phyloP scores from a whole-genome alignment of 2,329 filamentous ascomycete genomes.

The Pestalotiopsis sp. region DNA sequence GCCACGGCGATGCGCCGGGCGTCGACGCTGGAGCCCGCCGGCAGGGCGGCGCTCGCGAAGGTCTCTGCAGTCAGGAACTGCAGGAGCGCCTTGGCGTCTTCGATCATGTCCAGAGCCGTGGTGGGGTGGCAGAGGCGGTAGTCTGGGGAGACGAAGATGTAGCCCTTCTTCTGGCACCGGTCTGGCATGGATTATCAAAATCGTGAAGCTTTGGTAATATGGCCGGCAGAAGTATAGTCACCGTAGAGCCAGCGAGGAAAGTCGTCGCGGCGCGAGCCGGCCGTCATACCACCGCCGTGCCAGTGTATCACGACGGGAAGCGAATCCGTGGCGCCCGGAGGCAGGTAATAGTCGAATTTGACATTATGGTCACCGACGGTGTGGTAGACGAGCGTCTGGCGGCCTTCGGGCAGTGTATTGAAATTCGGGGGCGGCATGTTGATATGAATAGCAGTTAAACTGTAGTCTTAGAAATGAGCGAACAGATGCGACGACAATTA shows the following conservation, averaged over 20 bases:
- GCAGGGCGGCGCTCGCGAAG: not conserved
- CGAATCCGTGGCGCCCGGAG: not conserved
- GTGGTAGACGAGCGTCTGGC: constrained; percentile 5
- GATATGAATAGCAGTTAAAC: too few species aligned
- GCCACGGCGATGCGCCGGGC: constrained; percentile 3
- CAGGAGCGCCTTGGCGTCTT: constrained; percentile 8
- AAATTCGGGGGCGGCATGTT: not conserved
- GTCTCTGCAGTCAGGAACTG: not conserved
- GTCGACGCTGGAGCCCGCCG: not conserved
- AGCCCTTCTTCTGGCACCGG: constrained; percentile 2
- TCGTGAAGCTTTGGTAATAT: not conserved
- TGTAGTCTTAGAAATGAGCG: not conserved
- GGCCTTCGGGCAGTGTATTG: not conserved
- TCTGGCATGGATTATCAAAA: not conserved
- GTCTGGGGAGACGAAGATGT: constrained; percentile 11
- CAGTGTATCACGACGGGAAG: constrained; percentile 4
- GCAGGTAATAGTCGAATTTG: constrained; percentile 7
- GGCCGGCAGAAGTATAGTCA: not conserved
- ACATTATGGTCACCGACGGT: constrained; percentile 3
- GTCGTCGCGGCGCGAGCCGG: constrained; percentile 4
- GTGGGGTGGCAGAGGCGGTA: constrained; percentile 10
- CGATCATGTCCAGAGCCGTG: constrained; percentile 6
- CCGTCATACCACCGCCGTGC: constrained; percentile 11
- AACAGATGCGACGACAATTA: not conserved
- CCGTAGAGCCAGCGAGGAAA: constrained; percentile 5